Percentiles rank a stretch among this genome's conserved stretches.
Evolutionary conservation across 768 basidiomycete genomes (phyloP).

Genomic region (Fomitopsis serialis): DNA sequence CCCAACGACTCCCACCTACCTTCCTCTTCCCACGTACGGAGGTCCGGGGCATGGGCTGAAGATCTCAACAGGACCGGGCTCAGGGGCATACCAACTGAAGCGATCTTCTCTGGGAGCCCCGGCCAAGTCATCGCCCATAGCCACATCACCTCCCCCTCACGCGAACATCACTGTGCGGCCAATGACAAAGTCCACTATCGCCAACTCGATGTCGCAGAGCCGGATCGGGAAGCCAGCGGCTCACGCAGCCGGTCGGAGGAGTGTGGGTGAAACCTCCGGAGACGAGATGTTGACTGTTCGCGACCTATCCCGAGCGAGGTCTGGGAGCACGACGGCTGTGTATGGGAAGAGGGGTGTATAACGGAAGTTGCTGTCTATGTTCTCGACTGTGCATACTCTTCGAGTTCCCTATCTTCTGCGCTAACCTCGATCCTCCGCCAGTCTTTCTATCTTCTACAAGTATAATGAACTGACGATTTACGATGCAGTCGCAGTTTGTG

Average conservation of each 20-base stretch:
- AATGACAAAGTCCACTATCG: slow-evolving; percentile 18
- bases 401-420: not conserved
- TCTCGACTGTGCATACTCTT: not conserved
- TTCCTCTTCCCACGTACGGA: slow-evolving; percentile 61
- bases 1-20: slow-evolving; percentile 70
- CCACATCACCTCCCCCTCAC: slow-evolving; percentile 10
- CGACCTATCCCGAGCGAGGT: slow-evolving; percentile 20
- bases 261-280: slow-evolving; percentile 16
- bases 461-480: slow-evolving; percentile 23
- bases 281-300: slow-evolving; percentile 7
- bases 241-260: slow-evolving; percentile 18
- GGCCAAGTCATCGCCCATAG: slow-evolving; percentile 8
- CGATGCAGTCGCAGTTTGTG: slow-evolving; percentile 10
- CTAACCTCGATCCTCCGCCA: not conserved
- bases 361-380: not conserved
- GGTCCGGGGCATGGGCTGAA: slow-evolving; percentile 43
- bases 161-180: slow-evolving; percentile 22
- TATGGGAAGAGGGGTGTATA: slow-evolving; percentile 8
- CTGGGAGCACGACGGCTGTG: slow-evolving; percentile 16
- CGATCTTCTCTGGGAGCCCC: slow-evolving; percentile 57
- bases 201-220: slow-evolving; percentile 21
- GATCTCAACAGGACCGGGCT: slow-evolving; percentile 49
- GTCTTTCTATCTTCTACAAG: slow-evolving; percentile 5
- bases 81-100: slow-evolving; percentile 41
- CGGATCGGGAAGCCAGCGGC: slow-evolving; percentile 25